These are phyloP conservation scores for Capsella bursapastoris DNA, from an alignment of 345 rosid genomes.

Conservation along the genomic window DNA sequence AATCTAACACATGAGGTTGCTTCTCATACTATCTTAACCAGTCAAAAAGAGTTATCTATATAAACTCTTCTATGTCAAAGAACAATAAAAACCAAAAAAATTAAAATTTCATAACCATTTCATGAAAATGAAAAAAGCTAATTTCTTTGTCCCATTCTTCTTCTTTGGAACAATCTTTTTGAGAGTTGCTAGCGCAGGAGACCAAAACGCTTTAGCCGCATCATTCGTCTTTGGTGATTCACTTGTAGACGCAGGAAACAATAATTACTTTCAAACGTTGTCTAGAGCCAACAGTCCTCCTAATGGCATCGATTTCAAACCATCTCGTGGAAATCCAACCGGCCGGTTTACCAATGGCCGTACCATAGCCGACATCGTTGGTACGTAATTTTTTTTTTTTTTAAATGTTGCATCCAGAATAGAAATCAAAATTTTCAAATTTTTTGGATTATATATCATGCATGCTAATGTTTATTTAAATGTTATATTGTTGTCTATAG, in stretches of 20 bases:
- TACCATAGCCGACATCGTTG: conserved; percentile 86
- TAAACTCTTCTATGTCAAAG: conserved; percentile 7
- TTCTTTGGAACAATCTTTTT: conserved; percentile 18
- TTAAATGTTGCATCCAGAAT: not conserved
- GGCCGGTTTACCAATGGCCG: conserved; percentile 90
- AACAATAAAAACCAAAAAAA: not conserved
- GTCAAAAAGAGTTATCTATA: conserved; percentile 35
- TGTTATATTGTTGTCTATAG: conserved; percentile 42
- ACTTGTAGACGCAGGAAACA: conserved; percentile 86
- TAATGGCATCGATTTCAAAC: conserved; percentile 81
- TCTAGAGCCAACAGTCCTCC: conserved; percentile 84
- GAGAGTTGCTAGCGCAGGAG: conserved; percentile 32
- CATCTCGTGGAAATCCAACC: conserved; percentile 82
- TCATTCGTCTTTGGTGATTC: conserved; percentile 90
- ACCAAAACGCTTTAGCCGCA: conserved; percentile 49
- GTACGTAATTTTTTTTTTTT: conserved; percentile 46
- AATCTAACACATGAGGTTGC: conserved; percentile 42
- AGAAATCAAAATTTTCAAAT: not conserved
- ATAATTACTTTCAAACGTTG: conserved; percentile 74
- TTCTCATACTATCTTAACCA: conserved; percentile 36
- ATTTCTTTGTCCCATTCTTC: conserved; percentile 15
- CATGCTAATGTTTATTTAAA: not conserved
- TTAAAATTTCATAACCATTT: not conserved
- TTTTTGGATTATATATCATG: not conserved
- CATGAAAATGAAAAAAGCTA: conserved; percentile 20